Evolutionary conservation across 768 basidiomycete species (phyloP), one percentile per base, ranked within the genome.

Genomic region (Russula brevipes): DNA sequence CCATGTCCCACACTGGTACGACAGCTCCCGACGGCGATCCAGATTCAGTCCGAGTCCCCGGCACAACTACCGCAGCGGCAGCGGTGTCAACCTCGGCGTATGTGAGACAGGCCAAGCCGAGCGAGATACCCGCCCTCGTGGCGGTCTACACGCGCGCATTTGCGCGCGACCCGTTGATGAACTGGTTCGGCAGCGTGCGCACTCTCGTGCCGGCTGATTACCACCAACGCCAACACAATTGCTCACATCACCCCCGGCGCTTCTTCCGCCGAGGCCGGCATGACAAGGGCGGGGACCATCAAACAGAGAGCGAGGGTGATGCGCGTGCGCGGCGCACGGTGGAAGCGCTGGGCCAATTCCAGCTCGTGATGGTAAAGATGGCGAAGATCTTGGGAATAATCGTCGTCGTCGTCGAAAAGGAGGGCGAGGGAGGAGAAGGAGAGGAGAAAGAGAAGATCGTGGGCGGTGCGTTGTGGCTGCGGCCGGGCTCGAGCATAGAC

Each of bases 131-230:
- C 12, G 38, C 38, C 38, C 38, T 39, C 4, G 38, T 39, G 12
- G 38, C 7, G 7, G 38, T 39, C 1, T 39, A 39, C 12, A 4
- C 38, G 38, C 38, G 41, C 41, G 41, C 41, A 14, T 42, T 42
- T 52, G 60, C 60, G 2, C 47, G 54, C 45, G 70, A 71, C 60
- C 69, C 70, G 12, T 9, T 52, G 19, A 67, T 68, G 66, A 69
- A 69, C 64, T 70, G 69, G 66, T 64, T 66, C 53, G 65, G 70
- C 5, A 14, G 60, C 36, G 66, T 59, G 54, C 24, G 52, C 19
- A 31, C 42, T 8, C 52, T 56, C 41, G 38, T 59, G 5, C 57
- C 56, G 4, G 16, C 16, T 3, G 50, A 51, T 17, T 19, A 45
- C n/a, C 17, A n/a, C 17, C 14, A 45, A 5, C n/a, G n/a, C 14